phyloP scores from a whole-genome alignment of 345 rosid genomes.

The Brassica nigra region DNA sequence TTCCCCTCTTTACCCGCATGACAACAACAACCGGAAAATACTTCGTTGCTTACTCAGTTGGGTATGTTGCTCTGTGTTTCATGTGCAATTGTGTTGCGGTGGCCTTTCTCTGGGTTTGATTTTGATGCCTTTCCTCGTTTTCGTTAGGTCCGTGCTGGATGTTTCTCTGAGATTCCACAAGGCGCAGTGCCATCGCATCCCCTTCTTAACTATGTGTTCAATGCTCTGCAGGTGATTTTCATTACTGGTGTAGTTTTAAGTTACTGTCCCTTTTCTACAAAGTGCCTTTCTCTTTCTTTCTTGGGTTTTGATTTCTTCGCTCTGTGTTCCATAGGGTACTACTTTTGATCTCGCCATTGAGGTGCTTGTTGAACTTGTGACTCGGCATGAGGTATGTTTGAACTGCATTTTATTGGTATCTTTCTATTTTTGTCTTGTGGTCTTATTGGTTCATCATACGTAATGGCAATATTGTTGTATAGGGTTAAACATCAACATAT shows the following conservation, averaged over 20 bases:
- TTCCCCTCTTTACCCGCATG: slow-evolving; percentile 44
- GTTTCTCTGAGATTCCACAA: slow-evolving; percentile 87
- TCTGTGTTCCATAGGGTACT: slow-evolving; percentile 54
- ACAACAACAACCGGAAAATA: slow-evolving; percentile 70
- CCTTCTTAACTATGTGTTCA: slow-evolving; percentile 75
- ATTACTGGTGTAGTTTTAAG: slow-evolving; percentile 1
- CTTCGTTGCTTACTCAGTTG: slow-evolving; percentile 93
- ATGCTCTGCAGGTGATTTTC: slow-evolving; percentile 69
- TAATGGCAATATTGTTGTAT: neutral
- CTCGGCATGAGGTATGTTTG: slow-evolving; percentile 72
- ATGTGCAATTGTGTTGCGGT: neutral
- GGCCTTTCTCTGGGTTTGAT: neutral
- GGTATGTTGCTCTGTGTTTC: slow-evolving; percentile 57
- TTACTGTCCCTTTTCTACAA: slow-evolving; percentile 12
- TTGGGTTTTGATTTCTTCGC: slow-evolving; percentile 9
- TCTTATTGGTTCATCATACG: neutral
- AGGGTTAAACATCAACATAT: neutral
- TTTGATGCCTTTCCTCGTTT: slow-evolving; percentile 24
- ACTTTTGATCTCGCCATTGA: slow-evolving; percentile 88
- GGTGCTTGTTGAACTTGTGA: slow-evolving; percentile 90
- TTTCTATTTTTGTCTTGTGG: neutral
- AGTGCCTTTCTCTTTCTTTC: slow-evolving; percentile 3
- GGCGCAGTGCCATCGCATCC: slow-evolving; percentile 77
- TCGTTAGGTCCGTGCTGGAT: slow-evolving; percentile 84
- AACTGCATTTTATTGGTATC: slow-evolving; percentile 13